Percentiles rank a stretch among this genome's conserved stretches.
These are phyloP conservation scores for Russula lepida DNA, from an alignment of 768 basidiomycete genomes.

Conservation along the genomic window DNA sequence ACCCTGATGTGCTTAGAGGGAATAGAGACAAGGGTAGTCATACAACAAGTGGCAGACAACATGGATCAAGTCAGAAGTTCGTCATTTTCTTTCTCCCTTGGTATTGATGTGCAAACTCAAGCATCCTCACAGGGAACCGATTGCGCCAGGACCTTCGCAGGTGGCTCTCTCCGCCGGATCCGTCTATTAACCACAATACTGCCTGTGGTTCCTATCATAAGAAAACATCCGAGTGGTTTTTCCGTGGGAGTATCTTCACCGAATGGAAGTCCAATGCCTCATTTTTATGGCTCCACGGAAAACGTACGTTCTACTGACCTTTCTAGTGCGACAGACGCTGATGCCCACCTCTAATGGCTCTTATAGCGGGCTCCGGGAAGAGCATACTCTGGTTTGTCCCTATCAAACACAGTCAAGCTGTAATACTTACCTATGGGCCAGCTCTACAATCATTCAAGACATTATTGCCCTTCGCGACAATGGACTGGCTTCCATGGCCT, in stretches of 20 bases:
- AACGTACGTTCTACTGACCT: neutral
- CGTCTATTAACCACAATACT: neutral
- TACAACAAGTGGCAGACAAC: neutral
- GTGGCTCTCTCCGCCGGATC: neutral
- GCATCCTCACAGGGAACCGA: neutral
- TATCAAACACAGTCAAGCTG: neutral
- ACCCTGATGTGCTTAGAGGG: neutral
- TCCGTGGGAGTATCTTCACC: neutral
- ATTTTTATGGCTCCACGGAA: neutral
- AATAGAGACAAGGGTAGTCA: neutral
- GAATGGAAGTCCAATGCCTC: neutral
- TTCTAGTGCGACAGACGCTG: neutral
- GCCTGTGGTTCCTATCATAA: neutral
- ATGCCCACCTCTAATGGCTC: too few species aligned
- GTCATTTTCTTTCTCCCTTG: neutral
- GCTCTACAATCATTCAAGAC: slow-evolving; percentile 2
- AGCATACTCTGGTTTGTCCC: neutral
- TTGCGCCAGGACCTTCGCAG: neutral
- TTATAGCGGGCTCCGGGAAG: slow-evolving; percentile 8
- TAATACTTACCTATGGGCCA: neutral
- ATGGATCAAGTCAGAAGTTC: neutral
- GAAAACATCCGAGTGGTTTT: neutral
- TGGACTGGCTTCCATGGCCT: neutral
- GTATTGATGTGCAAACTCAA: neutral
- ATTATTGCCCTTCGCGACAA: neutral